Evolutionary conservation across 352 stramenopile species (phyloP), one percentile per base, ranked within the genome.

Genomic region (Phytophthora fragariaefolia): DNA sequence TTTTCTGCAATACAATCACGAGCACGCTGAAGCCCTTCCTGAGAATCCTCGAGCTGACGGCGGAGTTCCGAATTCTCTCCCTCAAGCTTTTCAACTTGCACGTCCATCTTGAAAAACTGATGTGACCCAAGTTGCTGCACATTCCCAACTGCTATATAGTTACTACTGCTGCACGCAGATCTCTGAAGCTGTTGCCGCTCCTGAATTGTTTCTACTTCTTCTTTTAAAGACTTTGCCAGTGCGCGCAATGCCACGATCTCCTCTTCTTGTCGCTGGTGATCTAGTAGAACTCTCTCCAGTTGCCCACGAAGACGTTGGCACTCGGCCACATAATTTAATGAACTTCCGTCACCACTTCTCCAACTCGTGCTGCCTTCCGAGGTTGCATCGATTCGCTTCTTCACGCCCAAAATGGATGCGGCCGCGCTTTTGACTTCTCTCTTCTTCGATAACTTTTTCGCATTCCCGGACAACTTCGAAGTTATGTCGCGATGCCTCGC

Each of bases 181-280:
- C 9, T 57, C 36, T 59, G 26, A 40, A 58, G 28, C 13, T 68
- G 62, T 15, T 57, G 66, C 13, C 40, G 59, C 15, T 72, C 54
- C 8, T 82, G 73, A 40, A 83, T 85, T 6, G 34, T 26, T 52
- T 89, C 74, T 6, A 89, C 82, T 42, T 91, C 78, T 34, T 79
- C 69, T 58, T 85, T 87, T 4, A 91, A 55, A 1, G 80, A 83
- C 38, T 67, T 77, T 12, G 80, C 82, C 6, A 91, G 57, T 13
- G 80, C 79, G 52, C 80, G 75, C 10, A 91, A 40, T 9, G 77
- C 82, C 6, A 87, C 74, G 36, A 91, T 82, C 58, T 89, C 82
- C 23, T 91, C 80, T 45, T 80, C 69, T 63, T 89, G 80, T 22
- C 74, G 71, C 38, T 82, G 62, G n/a, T 85, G 75, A 38, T 87